Evolutionary conservation across 148 eudicot genomes (phyloP).

Genomic region (Nepenthes mirabilis): DNA sequence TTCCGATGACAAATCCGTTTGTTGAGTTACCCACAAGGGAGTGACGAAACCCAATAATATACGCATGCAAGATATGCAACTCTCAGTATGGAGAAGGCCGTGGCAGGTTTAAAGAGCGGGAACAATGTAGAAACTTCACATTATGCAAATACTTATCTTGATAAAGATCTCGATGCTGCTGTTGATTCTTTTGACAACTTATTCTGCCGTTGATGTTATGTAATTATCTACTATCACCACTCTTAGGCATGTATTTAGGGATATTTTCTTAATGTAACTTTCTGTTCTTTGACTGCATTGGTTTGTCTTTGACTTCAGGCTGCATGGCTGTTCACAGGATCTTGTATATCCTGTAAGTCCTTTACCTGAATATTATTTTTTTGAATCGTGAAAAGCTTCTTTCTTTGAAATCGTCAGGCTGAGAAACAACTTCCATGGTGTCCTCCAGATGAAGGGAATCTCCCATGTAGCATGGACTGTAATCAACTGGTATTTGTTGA

Average conservation of each 20-base stretch:
- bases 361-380: background rate
- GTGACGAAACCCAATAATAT: slow-evolving; percentile 69
- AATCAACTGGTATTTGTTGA: slow-evolving; percentile 39
- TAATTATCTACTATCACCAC: slow-evolving; percentile 22
- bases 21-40: too few species aligned
- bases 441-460: slow-evolving; percentile 39
- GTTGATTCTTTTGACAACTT: slow-evolving; percentile 94
- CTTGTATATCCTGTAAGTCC: slow-evolving; percentile 80
- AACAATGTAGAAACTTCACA: slow-evolving; percentile 21
- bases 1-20: too few species aligned
- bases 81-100: slow-evolving; percentile 37
- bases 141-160: slow-evolving; percentile 42
- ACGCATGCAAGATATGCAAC: slow-evolving; percentile 95
- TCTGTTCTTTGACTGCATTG: slow-evolving; percentile 2
- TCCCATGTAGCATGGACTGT: slow-evolving; percentile 74
- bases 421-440: slow-evolving; percentile 72
- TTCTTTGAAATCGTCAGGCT: slow-evolving; percentile 21
- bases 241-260: background rate
- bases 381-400: background rate
- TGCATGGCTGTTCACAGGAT: slow-evolving; percentile 98
- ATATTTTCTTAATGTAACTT: slow-evolving; percentile 5
- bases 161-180: slow-evolving; percentile 91
- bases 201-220: slow-evolving; percentile 94
- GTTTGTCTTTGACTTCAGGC: slow-evolving; percentile 93
- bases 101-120: slow-evolving; percentile 19